Percentiles rank a stretch among this genome's conserved stretches.
Evolutionary conservation across 768 basidiomycete species (phyloP).

Genomic region (Lyophyllum atratum): DNA sequence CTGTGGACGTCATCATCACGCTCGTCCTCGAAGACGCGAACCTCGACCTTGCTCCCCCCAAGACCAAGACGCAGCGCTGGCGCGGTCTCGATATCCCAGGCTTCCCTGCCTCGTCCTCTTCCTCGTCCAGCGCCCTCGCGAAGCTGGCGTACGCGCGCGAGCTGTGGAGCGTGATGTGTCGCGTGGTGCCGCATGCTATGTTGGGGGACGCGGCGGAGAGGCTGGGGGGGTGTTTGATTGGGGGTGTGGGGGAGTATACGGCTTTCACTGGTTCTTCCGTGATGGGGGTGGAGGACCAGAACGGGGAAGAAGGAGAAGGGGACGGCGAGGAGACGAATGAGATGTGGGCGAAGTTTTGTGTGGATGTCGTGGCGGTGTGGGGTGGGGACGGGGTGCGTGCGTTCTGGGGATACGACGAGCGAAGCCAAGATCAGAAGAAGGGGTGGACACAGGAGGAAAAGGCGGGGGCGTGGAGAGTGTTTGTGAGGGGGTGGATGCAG

Average conservation of each 20-base stretch:
- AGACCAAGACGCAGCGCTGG: slow-evolving; percentile 10
- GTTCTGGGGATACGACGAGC: slow-evolving; percentile 51
- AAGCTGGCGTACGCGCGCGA: slow-evolving; percentile 59
- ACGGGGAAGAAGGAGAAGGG: background rate
- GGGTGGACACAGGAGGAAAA: slow-evolving; percentile 43
- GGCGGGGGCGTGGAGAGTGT: slow-evolving; percentile 57
- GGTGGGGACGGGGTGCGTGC: slow-evolving; percentile 45
- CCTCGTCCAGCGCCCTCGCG: slow-evolving; percentile 24
- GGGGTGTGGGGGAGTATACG: slow-evolving; percentile 46
- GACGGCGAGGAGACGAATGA: slow-evolving; percentile 43
- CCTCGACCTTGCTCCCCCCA: slow-evolving; percentile 38
- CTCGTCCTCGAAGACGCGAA: slow-evolving; percentile 48
- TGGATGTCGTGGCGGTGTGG: slow-evolving; percentile 52
- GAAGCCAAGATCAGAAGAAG: slow-evolving; percentile 14
- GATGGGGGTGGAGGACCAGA: background rate
- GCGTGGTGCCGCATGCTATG: slow-evolving; percentile 40
- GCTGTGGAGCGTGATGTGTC: slow-evolving; percentile 56
- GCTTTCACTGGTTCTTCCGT: slow-evolving; percentile 20
- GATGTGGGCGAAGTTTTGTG: slow-evolving; percentile 63
- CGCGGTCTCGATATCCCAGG: slow-evolving; percentile 11
- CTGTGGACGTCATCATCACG: slow-evolving; percentile 42
- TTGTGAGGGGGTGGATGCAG: slow-evolving; percentile 56
- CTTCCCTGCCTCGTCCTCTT: slow-evolving; percentile 2
- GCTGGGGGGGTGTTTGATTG: slow-evolving; percentile 51
- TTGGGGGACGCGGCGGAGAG: slow-evolving; percentile 45